phyloP scores from a whole-genome alignment of 768 basidiomycete species.

The Suillus spraguei region DNA sequence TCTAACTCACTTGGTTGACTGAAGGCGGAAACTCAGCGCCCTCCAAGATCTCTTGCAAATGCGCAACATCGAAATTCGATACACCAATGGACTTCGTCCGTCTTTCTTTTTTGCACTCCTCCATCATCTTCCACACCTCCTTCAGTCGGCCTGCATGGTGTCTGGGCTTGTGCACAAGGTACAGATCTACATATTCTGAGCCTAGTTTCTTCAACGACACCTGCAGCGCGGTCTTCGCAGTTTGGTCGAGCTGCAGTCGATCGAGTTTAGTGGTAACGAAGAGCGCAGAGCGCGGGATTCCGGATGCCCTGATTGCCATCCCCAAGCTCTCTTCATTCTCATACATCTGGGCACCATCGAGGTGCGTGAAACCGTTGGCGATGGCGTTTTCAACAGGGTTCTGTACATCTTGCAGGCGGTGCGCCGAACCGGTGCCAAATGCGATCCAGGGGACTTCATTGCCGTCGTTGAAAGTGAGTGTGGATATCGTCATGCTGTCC shows the following conservation, averaged over 20 bases:
- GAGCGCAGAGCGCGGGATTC: constrained; percentile 37
- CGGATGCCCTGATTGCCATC: constrained; percentile 30
- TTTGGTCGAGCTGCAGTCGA: constrained; percentile 43
- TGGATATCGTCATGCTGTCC: constrained; percentile 24
- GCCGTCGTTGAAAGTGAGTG: constrained; percentile 39
- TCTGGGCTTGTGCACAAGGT: constrained; percentile 44
- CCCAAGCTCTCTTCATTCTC: constrained; percentile 37
- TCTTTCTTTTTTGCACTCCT: constrained; percentile 49
- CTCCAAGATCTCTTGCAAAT: constrained; percentile 56
- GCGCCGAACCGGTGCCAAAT: constrained; percentile 35
- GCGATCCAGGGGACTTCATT: constrained; percentile 38
- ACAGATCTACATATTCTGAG: constrained; percentile 44
- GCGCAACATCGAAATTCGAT: constrained; percentile 60
- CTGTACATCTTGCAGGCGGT: constrained; percentile 31
- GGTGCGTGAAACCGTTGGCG: constrained; percentile 31
- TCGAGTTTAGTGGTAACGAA: constrained; percentile 63
- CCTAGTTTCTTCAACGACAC: constrained; percentile 33
- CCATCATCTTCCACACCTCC: constrained; percentile 56
- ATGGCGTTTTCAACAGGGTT: constrained; percentile 29
- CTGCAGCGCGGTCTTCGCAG: constrained; percentile 40
- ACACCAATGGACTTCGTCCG: constrained; percentile 57
- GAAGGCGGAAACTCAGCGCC: constrained; percentile 59
- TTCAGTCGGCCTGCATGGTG: constrained; percentile 30
- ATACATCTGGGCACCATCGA: background rate
- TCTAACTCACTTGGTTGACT: constrained; percentile 63